A percentile compares a stretch with the other conserved stretches of the same genome.
These are phyloP conservation scores for Nowakowskiella sp. DNA, from an alignment of 192 early-diverging fungal species.

Conservation along the genomic window DNA sequence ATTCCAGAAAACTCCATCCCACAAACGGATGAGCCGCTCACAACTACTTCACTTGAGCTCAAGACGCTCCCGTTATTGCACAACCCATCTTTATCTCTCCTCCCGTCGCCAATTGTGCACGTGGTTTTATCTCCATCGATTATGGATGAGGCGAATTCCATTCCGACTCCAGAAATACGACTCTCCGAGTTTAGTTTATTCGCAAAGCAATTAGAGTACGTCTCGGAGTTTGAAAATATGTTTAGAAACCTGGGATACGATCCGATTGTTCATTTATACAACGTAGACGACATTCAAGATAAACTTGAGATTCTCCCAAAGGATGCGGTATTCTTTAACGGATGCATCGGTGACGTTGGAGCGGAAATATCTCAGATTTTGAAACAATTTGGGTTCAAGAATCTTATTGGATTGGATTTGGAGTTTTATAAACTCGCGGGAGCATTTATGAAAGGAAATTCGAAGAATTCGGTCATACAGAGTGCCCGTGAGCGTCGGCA, in stretches of 20 bases:
- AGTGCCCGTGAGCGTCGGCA: not conserved
- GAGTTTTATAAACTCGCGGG: not conserved
- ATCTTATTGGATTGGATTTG: not conserved
- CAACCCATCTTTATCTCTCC: slow-evolving; percentile 23
- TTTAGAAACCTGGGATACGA: slow-evolving; percentile 22
- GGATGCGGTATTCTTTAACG: slow-evolving; percentile 28
- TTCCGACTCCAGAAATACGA: slow-evolving; percentile 27
- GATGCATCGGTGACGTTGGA: slow-evolving; percentile 26
- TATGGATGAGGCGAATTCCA: slow-evolving; percentile 12
- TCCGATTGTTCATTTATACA: slow-evolving; percentile 29
- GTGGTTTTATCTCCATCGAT: slow-evolving; percentile 22
- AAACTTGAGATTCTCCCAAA: slow-evolving; percentile 8
- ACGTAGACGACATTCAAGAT: slow-evolving; percentile 26
- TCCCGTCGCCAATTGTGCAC: slow-evolving; percentile 26
- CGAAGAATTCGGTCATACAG: slow-evolving; percentile 13
- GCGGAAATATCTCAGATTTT: not conserved
- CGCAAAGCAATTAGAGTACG: slow-evolving; percentile 28
- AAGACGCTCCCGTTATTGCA: slow-evolving; percentile 20
- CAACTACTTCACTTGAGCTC: slow-evolving; percentile 16
- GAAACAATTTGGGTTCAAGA: not conserved
- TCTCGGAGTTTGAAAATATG: slow-evolving; percentile 28
- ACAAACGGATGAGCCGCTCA: slow-evolving; percentile 8
- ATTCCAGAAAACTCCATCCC: too few species aligned
- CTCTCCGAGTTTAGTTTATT: slow-evolving; percentile 15
- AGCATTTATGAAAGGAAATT: not conserved